Conservation (phyloP, 805 yeast species). For the Wickerhamomyces sydowiorum region DNA sequence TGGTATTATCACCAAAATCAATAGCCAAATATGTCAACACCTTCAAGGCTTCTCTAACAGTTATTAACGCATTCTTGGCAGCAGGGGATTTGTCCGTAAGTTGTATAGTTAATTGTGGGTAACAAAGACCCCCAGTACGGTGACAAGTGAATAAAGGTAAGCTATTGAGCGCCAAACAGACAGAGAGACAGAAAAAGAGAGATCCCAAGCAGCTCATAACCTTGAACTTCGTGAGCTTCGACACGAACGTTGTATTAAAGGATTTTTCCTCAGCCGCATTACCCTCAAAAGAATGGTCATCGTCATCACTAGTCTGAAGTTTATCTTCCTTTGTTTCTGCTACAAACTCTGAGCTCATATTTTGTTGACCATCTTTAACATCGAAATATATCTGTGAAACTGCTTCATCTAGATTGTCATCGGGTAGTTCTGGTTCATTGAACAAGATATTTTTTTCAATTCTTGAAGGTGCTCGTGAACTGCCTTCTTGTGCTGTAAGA, state of each 20-base stretch:
- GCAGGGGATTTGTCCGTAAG: constrained; percentile 30
- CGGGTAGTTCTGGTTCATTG: not conserved
- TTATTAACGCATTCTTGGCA: constrained; percentile 27
- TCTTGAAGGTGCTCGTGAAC: not conserved
- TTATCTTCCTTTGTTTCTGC: not conserved
- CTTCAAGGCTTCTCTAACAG: constrained; percentile 37
- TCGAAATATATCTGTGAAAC: not conserved
- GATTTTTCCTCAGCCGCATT: not conserved
- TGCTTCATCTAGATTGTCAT: not conserved
- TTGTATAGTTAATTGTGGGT: constrained; percentile 39
- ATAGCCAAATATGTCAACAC: constrained; percentile 39
- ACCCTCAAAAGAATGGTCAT: constrained; percentile 1
- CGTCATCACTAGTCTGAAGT: not conserved
- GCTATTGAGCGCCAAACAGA: constrained; percentile 5
- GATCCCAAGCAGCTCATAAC: not conserved
- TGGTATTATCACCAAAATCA: constrained; percentile 30
- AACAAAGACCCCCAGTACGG: constrained; percentile 24
- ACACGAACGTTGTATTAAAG: not conserved
- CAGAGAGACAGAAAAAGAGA: not conserved
- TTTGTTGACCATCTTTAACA: not conserved
- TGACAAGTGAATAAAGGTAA: constrained; percentile 28
- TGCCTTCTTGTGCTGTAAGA: not conserved
- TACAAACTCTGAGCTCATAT: no score
- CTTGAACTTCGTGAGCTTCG: not conserved
- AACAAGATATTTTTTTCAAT: not conserved